Conservation (phyloP, 2,329 filamentous ascomycete genomes). For the Botrytis elliptica region DNA sequence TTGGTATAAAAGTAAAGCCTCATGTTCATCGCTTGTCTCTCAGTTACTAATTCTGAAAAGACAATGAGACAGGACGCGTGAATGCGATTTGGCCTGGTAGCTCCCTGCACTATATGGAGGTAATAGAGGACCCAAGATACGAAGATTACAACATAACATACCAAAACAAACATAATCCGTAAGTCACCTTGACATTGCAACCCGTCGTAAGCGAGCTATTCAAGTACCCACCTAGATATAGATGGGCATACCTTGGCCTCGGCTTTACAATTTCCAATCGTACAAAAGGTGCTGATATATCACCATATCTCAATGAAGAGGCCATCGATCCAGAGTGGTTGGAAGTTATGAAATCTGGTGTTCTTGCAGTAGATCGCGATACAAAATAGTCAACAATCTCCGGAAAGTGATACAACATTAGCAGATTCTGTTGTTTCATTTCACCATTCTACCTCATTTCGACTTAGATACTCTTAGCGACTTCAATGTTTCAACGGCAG, state of each 20-base stretch:
- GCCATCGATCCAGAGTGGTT: conserved; percentile 15
- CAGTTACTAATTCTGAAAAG: conserved; percentile 24
- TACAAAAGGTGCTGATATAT: conserved; percentile 10
- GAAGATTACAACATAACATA: conserved; percentile 49
- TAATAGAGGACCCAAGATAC: conserved; percentile 43
- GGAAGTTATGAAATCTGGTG: conserved; percentile 10
- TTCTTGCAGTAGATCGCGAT: neutral
- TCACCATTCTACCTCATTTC: neutral
- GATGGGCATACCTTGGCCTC: conserved; percentile 20
- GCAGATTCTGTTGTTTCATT: neutral
- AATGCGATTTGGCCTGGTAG: conserved; percentile 51
- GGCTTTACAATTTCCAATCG: conserved; percentile 13
- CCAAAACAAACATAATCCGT: conserved; percentile 26
- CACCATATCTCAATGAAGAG: conserved; percentile 16
- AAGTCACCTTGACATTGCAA: neutral
- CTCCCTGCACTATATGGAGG: conserved; percentile 49
- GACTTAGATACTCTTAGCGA: too few species aligned
- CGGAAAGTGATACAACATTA: neutral
- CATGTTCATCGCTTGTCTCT: neutral
- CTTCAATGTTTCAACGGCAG: too few species aligned
- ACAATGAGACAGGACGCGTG: conserved; percentile 48
- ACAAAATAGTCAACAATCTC: neutral
- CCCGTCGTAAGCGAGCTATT: neutral
- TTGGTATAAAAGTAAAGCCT: conserved; percentile 31
- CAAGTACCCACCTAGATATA: neutral